Evolutionary conservation across 1,284 basidiomycete genomes (phyloP).

Genomic region (Neonothopanus nambi): DNA sequence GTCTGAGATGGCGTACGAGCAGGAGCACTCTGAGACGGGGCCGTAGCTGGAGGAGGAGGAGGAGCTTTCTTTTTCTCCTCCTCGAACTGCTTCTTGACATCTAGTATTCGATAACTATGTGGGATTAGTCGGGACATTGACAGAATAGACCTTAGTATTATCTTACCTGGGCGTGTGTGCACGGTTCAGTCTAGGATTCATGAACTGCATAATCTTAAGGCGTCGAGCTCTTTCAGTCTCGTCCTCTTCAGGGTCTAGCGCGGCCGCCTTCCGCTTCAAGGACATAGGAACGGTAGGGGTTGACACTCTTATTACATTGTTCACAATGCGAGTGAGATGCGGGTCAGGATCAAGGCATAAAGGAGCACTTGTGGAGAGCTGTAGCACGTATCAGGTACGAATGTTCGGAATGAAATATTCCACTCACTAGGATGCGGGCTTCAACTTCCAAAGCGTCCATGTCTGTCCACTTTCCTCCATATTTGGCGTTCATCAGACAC

Average conservation of each 20-base stretch:
- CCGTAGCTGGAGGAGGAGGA: too few relatives aligned
- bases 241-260: conserved; percentile 67
- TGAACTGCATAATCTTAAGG: conserved; percentile 73
- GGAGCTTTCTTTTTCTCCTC: conserved; percentile 25
- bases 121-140: neutral
- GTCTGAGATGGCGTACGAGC: conserved; percentile 13
- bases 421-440: conserved; percentile 65
- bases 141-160: too few relatives aligned
- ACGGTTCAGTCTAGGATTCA: conserved; percentile 59
- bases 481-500: conserved; percentile 61
- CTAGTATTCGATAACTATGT: conserved; percentile 55
- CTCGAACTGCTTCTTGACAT: conserved; percentile 39
- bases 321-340: conserved; percentile 69
- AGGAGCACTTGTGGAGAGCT: conserved; percentile 72
- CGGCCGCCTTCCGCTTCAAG: conserved; percentile 73
- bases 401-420: neutral
- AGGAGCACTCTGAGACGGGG: conserved; percentile 2
- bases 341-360: conserved; percentile 77
- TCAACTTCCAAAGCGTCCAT: conserved; percentile 69
- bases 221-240: conserved; percentile 69
- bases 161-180: neutral
- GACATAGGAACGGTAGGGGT: conserved; percentile 68
- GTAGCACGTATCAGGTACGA: conserved; percentile 10
- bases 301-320: conserved; percentile 67
- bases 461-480: conserved; percentile 63